Evolutionary conservation across 495 filamentous ascomycete genomes (phyloP), one percentile per base, ranked within the genome.

Genomic region (Penicillium waksmanii): DNA sequence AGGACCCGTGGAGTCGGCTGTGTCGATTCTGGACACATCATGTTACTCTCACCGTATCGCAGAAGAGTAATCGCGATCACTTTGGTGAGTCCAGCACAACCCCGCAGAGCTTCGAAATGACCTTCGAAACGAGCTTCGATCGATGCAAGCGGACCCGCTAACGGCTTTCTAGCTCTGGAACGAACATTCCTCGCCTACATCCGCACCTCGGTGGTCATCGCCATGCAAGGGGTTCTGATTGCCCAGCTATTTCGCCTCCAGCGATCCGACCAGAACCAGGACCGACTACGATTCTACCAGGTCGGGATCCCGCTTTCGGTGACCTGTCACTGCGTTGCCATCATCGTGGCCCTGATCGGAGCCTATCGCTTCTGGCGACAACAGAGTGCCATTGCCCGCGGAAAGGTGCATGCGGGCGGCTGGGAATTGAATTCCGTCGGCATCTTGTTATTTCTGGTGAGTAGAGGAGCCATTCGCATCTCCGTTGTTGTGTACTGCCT

Each of bases 161-260:
- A 51, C 35, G 19, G 1, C 9, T 5, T 34, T 54, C 48, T 67
- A 93, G 91, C 90, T 31, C 80, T 92, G 25, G 89, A 95, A 73
- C 79, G 89, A 57, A 95, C 89, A 35, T 94, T 89, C 68, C 85
- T 94, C 46, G 85, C 80, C 51, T 93, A 93, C 72, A 79, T 92
- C 43, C 86, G 90, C 51, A 92, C 89, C 8, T 89, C 89, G 0
- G 70, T 89, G 23, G 76, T 84, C 7, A 75, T 94, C 21, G 82
- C 89, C 5, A 87, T 93, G 73, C 76, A 86, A 52, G 84, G 86
- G 44, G 83, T 87, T 6, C 64, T 86, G 23, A 78, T 89, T 38
- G 84, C 89, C 0, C 89, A 93, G 66, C 82, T 92, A 6, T 89
- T 88, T 65, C 79, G 85, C 53, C 80, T 93, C 3, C 86, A 90